These are phyloP conservation scores for Sordariomycetes sp. DNA, from an alignment of 2,329 filamentous ascomycete genomes.

Conservation along the genomic window DNA sequence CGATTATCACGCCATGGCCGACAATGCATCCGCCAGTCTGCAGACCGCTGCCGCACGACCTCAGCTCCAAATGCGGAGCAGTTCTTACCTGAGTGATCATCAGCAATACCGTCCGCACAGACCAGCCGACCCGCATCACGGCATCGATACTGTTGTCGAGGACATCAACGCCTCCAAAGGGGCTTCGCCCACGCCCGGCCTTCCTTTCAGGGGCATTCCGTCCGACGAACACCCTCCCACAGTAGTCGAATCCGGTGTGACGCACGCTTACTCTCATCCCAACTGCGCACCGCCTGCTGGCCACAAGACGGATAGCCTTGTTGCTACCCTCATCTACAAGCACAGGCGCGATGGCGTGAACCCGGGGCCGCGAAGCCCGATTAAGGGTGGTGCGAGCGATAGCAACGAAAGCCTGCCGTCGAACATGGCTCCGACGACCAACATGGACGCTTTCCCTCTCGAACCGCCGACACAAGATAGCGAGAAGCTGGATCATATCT, in stretches of 20 bases:
- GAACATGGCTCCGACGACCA: slow-evolving; percentile 51
- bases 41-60: slow-evolving; percentile 24
- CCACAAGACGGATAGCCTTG: slow-evolving; percentile 37
- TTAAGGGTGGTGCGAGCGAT: slow-evolving; percentile 15
- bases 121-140: slow-evolving; percentile 45
- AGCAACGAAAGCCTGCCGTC: slow-evolving; percentile 29
- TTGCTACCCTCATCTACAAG: slow-evolving; percentile 59
- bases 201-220: slow-evolving; percentile 51
- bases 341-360: slow-evolving; percentile 23
- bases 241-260: slow-evolving; percentile 53
- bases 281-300: slow-evolving; percentile 49
- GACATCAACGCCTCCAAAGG: slow-evolving; percentile 29
- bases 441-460: slow-evolving; percentile 49
- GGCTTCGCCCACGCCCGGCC: slow-evolving; percentile 29
- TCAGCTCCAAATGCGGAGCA: slow-evolving; percentile 47
- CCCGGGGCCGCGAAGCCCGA: slow-evolving; percentile 22
- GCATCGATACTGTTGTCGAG: slow-evolving; percentile 58
- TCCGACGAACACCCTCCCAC: slow-evolving; percentile 48
- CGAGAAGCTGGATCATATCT: slow-evolving; percentile 54
- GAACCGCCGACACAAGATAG: slow-evolving; percentile 45
- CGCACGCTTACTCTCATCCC: slow-evolving; percentile 52
- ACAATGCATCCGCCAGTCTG: slow-evolving; percentile 18
- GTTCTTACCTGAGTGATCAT: slow-evolving; percentile 53
- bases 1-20: too few species aligned
- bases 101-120: slow-evolving; percentile 52